Base-by-base conservation (phyloP, 2,329 filamentous ascomycete species). In the Botrytis fragariae region DNA sequence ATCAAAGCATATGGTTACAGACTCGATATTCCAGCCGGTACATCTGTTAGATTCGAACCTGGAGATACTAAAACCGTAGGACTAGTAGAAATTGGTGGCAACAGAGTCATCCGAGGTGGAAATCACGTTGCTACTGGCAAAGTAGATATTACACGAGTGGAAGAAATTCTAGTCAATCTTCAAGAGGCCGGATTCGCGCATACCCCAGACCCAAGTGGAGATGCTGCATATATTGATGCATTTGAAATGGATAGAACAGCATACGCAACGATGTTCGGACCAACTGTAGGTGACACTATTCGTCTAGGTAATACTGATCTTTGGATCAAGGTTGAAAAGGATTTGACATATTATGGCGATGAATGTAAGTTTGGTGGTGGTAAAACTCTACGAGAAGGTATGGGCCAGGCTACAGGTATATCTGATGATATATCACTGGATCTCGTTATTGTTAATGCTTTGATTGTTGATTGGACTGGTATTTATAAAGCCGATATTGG, bases 401-500 rank as follows among this genome's bases (percentile, higher is more conserved):
- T 98, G 95, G 95, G 95, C 4, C 95, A 98, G 84, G 93, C 94
- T 8, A 92, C 91, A 37, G 95, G 93, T 7, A 87, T 93, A 61
- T 83, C 87, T 0, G 92, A 95, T 78, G 85, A 86, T 3, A 90
- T 95, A 37, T 90, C 89, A 37, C 84, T 98, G 74, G 95, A 98
- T 81, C 88, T 95, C 64, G 93, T 97, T 37, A 89, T 98, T 74
- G 93, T 91, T 2, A 98, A 98, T 79, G 95, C 95, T 8, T 84
- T 98, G 76, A 91, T 98, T 54, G 87, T 98, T 32, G 95, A 98
- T 84, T 97, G 92, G 88, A 92, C 88, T 1, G 95, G 95, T 65
- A 97, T 98, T 80, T 97, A 93, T 86, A 98, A 98, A 84, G 95
- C 95, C 9, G 95, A 98, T 82, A 97, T 98, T 80, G 95, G 95